These are phyloP conservation scores for Alnus rubra DNA, from an alignment of 306 rosid genomes.

Conservation along the genomic window DNA sequence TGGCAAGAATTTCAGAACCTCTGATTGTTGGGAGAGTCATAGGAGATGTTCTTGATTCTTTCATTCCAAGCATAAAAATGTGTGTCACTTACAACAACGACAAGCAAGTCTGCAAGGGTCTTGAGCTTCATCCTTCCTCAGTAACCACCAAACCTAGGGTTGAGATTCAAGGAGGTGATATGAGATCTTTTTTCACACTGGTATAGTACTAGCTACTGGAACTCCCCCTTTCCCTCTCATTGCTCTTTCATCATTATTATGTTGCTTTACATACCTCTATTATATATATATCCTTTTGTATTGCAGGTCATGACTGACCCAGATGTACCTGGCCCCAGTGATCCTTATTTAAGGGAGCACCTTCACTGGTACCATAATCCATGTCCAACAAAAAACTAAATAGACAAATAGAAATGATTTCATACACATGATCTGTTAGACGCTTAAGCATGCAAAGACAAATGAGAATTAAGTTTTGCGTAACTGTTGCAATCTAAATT, in stretches of 20 bases:
- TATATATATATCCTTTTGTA: neutral
- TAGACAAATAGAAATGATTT: too few relatives aligned
- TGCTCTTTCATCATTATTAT: neutral
- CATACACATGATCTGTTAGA: too few relatives aligned
- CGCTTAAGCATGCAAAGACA: too few relatives aligned
- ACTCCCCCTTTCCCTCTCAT: neutral
- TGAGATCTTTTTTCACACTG: slow-evolving; percentile 87
- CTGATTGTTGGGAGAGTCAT: slow-evolving; percentile 73
- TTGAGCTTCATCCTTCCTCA: slow-evolving; percentile 69
- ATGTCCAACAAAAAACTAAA: neutral
- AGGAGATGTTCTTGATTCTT: slow-evolving; percentile 82
- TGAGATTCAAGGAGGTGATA: slow-evolving; percentile 71
- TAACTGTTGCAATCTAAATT: too few relatives aligned
- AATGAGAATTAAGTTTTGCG: too few relatives aligned
- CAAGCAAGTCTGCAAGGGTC: slow-evolving; percentile 74
- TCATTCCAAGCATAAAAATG: slow-evolving; percentile 57
- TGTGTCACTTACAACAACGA: slow-evolving; percentile 42
- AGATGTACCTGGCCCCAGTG: slow-evolving; percentile 93
- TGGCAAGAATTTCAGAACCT: slow-evolving; percentile 62
- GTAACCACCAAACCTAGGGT: slow-evolving; percentile 63
- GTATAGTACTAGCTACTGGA: slow-evolving; percentile 33
- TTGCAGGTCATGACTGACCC: slow-evolving; percentile 83
- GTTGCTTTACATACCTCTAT: neutral
- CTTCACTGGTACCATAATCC: slow-evolving; percentile 63
- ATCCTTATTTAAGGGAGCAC: slow-evolving; percentile 82